phyloP scores from a whole-genome alignment of 2,329 filamentous ascomycete species.

The Thermoascus crustaceus region DNA sequence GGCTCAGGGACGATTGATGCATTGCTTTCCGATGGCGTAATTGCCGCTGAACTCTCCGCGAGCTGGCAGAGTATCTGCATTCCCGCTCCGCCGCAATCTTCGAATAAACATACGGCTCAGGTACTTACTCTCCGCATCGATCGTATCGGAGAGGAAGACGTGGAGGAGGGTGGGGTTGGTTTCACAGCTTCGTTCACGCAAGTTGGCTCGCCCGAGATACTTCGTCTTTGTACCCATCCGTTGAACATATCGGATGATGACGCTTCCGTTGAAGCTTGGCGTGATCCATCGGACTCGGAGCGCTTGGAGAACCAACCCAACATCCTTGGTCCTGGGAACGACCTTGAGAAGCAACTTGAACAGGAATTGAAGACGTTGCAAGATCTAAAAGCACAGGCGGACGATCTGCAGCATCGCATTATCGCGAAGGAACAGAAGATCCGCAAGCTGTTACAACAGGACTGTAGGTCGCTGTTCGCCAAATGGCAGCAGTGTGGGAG shows the following conservation, averaged over 20 bases:
- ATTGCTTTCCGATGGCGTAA: constrained; percentile 11
- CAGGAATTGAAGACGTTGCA: constrained; percentile 18
- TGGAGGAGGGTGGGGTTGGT: constrained; percentile 19
- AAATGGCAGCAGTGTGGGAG: constrained; percentile 16
- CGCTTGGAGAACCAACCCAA: constrained; percentile 3
- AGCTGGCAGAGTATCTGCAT: constrained; percentile 22
- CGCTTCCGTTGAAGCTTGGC: constrained; percentile 15
- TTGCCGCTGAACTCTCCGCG: constrained; percentile 12
- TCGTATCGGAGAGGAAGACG: constrained; percentile 10
- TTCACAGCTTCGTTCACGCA: constrained; percentile 26
- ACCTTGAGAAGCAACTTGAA: constrained; percentile 13
- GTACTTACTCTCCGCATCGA: constrained; percentile 21
- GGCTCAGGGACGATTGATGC: constrained; percentile 18
- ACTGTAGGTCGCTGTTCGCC: constrained; percentile 17
- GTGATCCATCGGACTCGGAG: constrained; percentile 8
- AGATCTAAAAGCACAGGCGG: constrained; percentile 16
- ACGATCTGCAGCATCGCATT: constrained; percentile 17
- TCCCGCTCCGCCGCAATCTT: constrained; percentile 11
- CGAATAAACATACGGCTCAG: constrained; percentile 14
- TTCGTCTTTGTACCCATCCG: constrained; percentile 19
- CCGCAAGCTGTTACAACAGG: constrained; percentile 18
- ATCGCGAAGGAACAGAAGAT: constrained; percentile 19
- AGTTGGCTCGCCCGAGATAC: constrained; percentile 16
- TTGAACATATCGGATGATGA: constrained; percentile 13
- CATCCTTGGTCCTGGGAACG: constrained; percentile 1